Percentiles rank a stretch among this genome's conserved stretches.
Conservation (phyloP, 1,284 basidiomycete genomes). For the Trichosporon sp. region DNA sequence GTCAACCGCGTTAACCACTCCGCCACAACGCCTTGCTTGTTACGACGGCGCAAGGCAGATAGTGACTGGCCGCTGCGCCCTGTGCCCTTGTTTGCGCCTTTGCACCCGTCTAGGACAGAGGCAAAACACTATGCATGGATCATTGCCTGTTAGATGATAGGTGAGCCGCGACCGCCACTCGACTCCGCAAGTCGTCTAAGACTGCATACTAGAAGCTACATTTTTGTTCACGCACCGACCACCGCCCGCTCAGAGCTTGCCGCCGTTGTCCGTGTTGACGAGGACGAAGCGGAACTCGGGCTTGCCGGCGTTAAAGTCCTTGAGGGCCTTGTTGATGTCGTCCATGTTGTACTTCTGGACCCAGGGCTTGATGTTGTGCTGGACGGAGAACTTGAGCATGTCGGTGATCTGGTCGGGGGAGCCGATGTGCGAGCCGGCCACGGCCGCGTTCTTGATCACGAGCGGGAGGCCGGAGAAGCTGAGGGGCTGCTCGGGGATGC, state of each 20-base stretch:
- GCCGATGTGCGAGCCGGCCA: slow-evolving; percentile 48
- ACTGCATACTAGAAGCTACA: not conserved
- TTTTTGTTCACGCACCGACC: not conserved
- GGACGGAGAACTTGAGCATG: slow-evolving; percentile 51
- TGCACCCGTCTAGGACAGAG: no score
- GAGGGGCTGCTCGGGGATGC: slow-evolving; percentile 42
- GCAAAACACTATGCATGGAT: no score
- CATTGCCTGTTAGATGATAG: no score
- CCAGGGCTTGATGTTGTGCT: slow-evolving; percentile 42
- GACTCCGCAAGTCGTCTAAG: not conserved
- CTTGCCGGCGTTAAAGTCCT: slow-evolving; percentile 55
- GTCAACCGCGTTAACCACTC: no score
- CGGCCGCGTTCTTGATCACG: slow-evolving; percentile 34
- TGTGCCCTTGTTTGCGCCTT: no score
- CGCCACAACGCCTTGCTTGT: no score
- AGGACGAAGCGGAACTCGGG: slow-evolving; percentile 58
- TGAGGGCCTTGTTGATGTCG: slow-evolving; percentile 57
- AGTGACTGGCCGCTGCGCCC: no score
- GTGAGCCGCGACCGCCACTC: not conserved
- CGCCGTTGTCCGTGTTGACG: slow-evolving; percentile 44
- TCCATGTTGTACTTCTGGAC: slow-evolving; percentile 49
- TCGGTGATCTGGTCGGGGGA: slow-evolving; percentile 53
- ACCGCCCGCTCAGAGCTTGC: slow-evolving; percentile 28
- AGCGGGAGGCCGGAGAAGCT: slow-evolving; percentile 41
- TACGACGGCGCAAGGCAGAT: no score